A percentile compares a stretch with the other conserved stretches of the same genome.
Conservation (phyloP, 345 rosid genomes). For the Balakata baccata region DNA sequence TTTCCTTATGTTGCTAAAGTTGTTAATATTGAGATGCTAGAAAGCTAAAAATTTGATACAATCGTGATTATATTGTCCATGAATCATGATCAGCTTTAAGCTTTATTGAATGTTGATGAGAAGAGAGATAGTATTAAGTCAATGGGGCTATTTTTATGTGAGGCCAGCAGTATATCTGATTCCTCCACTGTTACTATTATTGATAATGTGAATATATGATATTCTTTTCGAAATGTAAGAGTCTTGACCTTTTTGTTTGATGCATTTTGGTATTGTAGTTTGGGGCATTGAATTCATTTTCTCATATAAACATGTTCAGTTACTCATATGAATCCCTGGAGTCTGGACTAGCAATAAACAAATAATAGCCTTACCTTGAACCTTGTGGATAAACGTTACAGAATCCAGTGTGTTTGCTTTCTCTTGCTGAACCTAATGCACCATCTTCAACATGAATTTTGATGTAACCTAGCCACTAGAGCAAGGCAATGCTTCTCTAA, state of each 20-base stretch:
- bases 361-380: not conserved
- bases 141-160: not conserved
- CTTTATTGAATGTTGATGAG: not conserved
- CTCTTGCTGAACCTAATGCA: not conserved
- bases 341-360: not conserved
- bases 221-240: not conserved
- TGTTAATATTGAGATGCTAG: not conserved
- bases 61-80: not conserved
- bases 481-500: not conserved
- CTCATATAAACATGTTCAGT: not conserved
- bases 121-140: not conserved
- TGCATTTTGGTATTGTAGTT: not conserved
- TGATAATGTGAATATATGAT: not conserved
- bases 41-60: not conserved
- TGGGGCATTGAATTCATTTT: not conserved
- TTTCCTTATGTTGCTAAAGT: not conserved
- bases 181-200: not conserved
- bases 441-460: not conserved
- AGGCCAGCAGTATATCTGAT: too few relatives aligned
- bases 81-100: not conserved
- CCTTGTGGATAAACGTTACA: not conserved
- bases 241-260: conserved; percentile 2
- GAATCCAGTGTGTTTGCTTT: not conserved
- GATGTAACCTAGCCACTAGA: too few relatives aligned
- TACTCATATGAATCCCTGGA: not conserved